These are phyloP conservation scores for Echeveria elegans DNA, from an alignment of 164 flowering plant species.

Conservation along the genomic window DNA sequence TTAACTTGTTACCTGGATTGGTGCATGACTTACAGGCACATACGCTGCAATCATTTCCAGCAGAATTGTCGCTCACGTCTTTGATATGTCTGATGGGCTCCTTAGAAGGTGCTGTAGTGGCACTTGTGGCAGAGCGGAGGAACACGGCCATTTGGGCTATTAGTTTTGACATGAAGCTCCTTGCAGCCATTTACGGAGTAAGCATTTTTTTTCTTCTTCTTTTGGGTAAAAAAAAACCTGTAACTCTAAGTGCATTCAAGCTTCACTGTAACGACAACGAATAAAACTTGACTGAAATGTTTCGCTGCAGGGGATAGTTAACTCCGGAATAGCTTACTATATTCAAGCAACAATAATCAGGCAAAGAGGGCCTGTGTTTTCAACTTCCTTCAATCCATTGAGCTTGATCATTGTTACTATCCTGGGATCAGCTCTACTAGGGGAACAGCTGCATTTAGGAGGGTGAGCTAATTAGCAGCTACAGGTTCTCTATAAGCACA, in stretches of 20 bases:
- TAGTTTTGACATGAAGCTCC: conserved; percentile 18
- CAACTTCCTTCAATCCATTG: conserved; percentile 39
- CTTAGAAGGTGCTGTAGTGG: conserved; percentile 21
- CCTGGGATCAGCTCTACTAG: conserved; percentile 21
- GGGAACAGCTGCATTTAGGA: conserved; percentile 33
- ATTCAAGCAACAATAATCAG: conserved; percentile 30
- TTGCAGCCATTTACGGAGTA: conserved; percentile 35
- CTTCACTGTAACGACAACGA: neutral
- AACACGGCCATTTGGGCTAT: conserved; percentile 31
- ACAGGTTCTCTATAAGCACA: neutral
- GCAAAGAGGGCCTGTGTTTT: conserved; percentile 44
- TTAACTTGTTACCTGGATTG: neutral
- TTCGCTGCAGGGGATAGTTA: conserved; percentile 33
- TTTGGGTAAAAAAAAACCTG: neutral
- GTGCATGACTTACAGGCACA: conserved; percentile 23
- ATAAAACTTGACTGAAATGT: neutral
- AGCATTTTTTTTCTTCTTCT: conserved; percentile 12
- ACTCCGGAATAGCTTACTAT: conserved; percentile 35
- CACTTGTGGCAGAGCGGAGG: conserved; percentile 23
- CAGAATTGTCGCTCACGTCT: conserved; percentile 34
- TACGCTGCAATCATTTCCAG: conserved; percentile 41
- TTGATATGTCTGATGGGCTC: conserved; percentile 32
- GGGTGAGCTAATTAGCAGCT: conserved; percentile 19
- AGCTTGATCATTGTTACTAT: conserved; percentile 35
- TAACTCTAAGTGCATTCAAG: neutral